Conservation (phyloP, 192 early-diverging fungal genomes). For the Helicostylum pulchrum region DNA sequence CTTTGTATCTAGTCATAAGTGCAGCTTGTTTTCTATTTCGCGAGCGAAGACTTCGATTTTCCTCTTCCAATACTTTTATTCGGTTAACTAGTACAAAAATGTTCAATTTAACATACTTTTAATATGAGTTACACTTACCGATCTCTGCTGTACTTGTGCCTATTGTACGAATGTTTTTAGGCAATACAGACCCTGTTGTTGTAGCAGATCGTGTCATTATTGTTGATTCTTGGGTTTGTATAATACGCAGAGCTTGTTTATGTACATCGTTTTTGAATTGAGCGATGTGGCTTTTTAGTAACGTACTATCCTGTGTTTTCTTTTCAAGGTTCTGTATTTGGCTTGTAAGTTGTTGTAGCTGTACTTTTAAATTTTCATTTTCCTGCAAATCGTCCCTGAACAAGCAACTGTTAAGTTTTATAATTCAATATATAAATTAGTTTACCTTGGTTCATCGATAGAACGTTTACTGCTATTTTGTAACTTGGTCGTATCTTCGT, state of each 20-base stretch:
- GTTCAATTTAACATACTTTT: neutral
- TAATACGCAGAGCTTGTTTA: slow-evolving; percentile 49
- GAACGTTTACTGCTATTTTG: neutral
- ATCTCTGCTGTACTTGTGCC: slow-evolving; percentile 5
- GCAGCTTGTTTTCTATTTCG: slow-evolving; percentile 51
- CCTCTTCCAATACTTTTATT: slow-evolving; percentile 58
- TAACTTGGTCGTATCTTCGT: neutral
- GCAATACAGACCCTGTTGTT: neutral
- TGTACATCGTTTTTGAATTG: slow-evolving; percentile 68
- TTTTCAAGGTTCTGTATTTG: slow-evolving; percentile 55
- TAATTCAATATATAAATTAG: neutral
- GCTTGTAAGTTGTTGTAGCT: slow-evolving; percentile 55
- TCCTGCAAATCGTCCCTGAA: neutral
- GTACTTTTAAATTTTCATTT: slow-evolving; percentile 19
- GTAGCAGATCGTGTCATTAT: slow-evolving; percentile 25
- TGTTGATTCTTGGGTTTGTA: slow-evolving; percentile 41
- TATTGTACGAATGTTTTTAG: neutral
- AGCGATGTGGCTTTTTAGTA: slow-evolving; percentile 59
- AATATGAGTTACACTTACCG: neutral
- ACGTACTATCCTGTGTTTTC: slow-evolving; percentile 58
- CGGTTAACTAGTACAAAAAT: slow-evolving; percentile 20
- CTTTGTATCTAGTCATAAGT: slow-evolving; percentile 65
- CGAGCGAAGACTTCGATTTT: slow-evolving; percentile 41
- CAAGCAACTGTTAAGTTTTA: neutral
- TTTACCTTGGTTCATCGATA: neutral